Base-by-base conservation (phyloP, 345 rosid genomes). In the Corymbia maculata region DNA sequence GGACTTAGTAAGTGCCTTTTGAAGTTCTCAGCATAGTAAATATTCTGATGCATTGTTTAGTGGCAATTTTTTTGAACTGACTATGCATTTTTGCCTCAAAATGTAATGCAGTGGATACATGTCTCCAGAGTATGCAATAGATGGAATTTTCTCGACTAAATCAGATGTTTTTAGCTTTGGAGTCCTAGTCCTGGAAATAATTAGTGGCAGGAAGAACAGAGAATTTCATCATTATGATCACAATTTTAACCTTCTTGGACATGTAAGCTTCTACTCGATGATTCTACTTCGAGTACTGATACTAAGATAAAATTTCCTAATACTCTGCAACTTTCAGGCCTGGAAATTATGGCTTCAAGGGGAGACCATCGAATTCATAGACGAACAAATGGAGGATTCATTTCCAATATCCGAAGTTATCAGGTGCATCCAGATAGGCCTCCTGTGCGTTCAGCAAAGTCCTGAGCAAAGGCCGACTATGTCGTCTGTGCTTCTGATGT, bases 1-100 rank as follows among this genome's bases (percentile, higher is more conserved):
- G 93, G 32, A 92, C 92, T 42, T 89, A 70, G 93, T 92, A 88
- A 88, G 93, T 88, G 47, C 30, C 44, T 85, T 28, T 52, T 3
- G 6, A 85, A 36, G 3, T 36, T 26, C 36, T 70, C 45, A 32
- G 80, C 80, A 8, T 70, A 32, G 4, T 32, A 17, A 0, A 32
- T 16, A 6, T 42, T 75, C 45, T 12, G 28, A 21, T 75, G 2
- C 82, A 36, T 75, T 9, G 17, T 42, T 64, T 42, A 75, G 49
- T 19, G 82, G 26, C 82, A 4, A 19, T 19, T 42, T 21, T 26
- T 75, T 6, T 5, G 11, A 44, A 42, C 0, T 75, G 82, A 9
- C 49, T 9, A 5, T 9, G 14, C 44, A 0, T 70, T 17, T 36
- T 13, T 36, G 82, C 49, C 26, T 36, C 49, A 2, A 36, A 32